Evolutionary conservation across 129 eudicot genomes (phyloP).

Genomic region (Ambrosia artemisiifolia): DNA sequence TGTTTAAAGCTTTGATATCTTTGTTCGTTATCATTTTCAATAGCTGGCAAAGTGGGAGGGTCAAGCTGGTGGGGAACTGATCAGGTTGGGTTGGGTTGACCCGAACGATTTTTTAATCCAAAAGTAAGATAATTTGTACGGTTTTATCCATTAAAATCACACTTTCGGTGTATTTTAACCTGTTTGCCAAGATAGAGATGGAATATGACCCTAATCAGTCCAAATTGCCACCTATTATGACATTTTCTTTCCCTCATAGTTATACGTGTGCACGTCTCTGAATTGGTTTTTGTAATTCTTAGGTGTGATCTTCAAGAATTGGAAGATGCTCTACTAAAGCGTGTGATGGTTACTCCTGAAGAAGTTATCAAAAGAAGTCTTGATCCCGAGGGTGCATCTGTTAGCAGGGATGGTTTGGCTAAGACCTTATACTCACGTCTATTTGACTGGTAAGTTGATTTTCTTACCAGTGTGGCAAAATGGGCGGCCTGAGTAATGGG

Average conservation of each 20-base stretch:
- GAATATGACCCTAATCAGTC: not conserved
- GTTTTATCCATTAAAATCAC: too few relatives aligned
- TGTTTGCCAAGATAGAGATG: not conserved
- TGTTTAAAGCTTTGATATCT: constrained; percentile 25
- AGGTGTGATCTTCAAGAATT: too few relatives aligned
- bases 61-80: too few relatives aligned
- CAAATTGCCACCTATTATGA: not conserved
- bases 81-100: not conserved
- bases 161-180: too few relatives aligned
- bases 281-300: constrained; percentile 12
- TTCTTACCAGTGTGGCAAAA: not conserved
- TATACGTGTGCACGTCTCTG: not conserved
- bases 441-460: constrained; percentile 76
- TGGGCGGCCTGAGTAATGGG: not conserved
- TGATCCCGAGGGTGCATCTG: constrained; percentile 75
- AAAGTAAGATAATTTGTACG: not conserved
- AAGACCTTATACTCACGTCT: constrained; percentile 86
- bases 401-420: constrained; percentile 94
- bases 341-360: constrained; percentile 97
- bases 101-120: not conserved
- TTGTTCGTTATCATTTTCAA: not conserved
- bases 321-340: constrained; percentile 73
- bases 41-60: constrained; percentile 7
- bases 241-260: not conserved
- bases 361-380: constrained; percentile 99